These are phyloP conservation scores for Allium fistulosum DNA, from an alignment of 106 monocot genomes.

Conservation along the genomic window DNA sequence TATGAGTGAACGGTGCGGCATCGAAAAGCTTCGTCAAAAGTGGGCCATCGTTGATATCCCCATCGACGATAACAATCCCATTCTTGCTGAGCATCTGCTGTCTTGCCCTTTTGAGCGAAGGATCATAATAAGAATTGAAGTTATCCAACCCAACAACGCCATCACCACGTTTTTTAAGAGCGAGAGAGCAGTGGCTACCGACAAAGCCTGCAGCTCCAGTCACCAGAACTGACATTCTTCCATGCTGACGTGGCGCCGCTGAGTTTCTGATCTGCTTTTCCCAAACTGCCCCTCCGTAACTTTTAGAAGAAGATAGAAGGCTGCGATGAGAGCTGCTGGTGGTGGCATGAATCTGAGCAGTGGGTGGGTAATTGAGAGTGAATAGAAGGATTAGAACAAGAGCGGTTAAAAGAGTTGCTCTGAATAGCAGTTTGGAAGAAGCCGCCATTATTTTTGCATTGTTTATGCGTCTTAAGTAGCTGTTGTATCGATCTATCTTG, in stretches of 20 bases:
- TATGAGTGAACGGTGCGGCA: conserved; percentile 26
- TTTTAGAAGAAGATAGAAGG: conserved; percentile 4
- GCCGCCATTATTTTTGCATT: conserved; percentile 21
- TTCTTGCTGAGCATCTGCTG: conserved; percentile 13
- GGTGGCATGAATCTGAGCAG: conserved; percentile 1
- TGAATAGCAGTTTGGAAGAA: conserved; percentile 35
- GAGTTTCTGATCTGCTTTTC: conserved; percentile 10
- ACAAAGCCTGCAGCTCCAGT: conserved; percentile 46
- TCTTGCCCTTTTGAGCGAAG: conserved; percentile 41
- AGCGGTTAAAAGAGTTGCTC: conserved; percentile 27
- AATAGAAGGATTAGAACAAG: conserved; percentile 27
- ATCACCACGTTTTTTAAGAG: conserved; percentile 37
- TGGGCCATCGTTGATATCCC: conserved; percentile 21
- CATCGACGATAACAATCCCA: conserved; percentile 22
- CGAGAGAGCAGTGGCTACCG: conserved; percentile 35
- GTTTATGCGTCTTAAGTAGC: conserved; percentile 23
- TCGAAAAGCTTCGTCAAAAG: conserved; percentile 23
- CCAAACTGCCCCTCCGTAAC: conserved; percentile 1
- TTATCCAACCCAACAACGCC: conserved; percentile 56
- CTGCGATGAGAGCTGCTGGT: neutral
- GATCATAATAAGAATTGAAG: conserved; percentile 56
- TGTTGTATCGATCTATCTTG: conserved; percentile 22
- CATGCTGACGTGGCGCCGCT: neutral
- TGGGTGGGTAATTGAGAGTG: conserved; percentile 27
- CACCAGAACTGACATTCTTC: conserved; percentile 24